Evolutionary conservation across 2,329 filamentous ascomycete genomes (phyloP), one percentile per base, ranked within the genome.

Genomic region (Plenodomus tracheiphilus): DNA sequence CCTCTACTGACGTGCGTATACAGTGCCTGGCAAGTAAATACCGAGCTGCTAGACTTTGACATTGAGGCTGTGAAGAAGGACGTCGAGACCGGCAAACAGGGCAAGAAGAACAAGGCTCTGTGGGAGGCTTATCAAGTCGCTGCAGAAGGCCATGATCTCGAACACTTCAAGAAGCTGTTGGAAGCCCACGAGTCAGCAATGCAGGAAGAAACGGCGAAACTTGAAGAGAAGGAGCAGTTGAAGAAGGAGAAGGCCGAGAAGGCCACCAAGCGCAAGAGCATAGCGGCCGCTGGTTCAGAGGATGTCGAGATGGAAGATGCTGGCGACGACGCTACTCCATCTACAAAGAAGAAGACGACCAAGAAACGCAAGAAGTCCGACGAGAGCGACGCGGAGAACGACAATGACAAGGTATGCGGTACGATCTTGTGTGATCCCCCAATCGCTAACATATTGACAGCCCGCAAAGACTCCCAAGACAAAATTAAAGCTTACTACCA

Each of bases 1-100:
- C n/a, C 7, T 43, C 22, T 54, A 17, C 51, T 62, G 30, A 63
- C 32, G 16, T 30, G 20, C 32, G 4, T 18, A 11, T 7, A 42
- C 62, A 99, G 94, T 75, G 89, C 89, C 32, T 99, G 93, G 93
- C 89, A 93, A 58, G 82, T 86, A 53, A 97, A 97, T 73, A 88
- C 85, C 18, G 86, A 90, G 50, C 81, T 99, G 32, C 84, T 85
- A 30, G 86, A 90, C 30, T 84, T 97, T 44, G 85, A 91, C 48
- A 77, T 88, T 13, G 85, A 87, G 43, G 85, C 86, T 20, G 86
- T 92, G 56, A 83, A 84, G 34, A 84, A 86, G 51, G 85, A 87
- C 25, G 87, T 92, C 52, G 81, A 83, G 44, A 79, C 85, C 19
- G 77, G 88, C 43, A 86, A 86, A 44, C 96, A 95, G 77, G 85